These are phyloP conservation scores for Stephanodiscus triporus DNA, from an alignment of 108 stramenopile species.

Conservation along the genomic window DNA sequence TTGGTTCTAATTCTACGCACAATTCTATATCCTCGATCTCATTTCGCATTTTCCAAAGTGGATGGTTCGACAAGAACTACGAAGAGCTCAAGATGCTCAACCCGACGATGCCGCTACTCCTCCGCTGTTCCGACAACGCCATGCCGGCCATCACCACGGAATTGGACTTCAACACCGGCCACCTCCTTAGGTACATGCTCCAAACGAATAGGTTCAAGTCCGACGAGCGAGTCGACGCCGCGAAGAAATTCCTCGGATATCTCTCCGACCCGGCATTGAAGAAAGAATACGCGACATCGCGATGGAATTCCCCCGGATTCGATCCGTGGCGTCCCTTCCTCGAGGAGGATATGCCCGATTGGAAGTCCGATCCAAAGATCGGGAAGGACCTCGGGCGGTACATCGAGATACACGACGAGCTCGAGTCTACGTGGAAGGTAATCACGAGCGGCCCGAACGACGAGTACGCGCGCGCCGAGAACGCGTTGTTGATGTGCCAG, in stretches of 20 bases:
- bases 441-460: slow-evolving; percentile 72
- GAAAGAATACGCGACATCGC: slow-evolving; percentile 43
- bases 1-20: no score
- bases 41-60: slow-evolving; percentile 44
- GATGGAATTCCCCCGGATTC: slow-evolving; percentile 74
- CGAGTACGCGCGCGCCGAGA: slow-evolving; percentile 74
- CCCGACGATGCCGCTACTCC: slow-evolving; percentile 78
- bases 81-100: slow-evolving; percentile 81
- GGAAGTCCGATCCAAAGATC: slow-evolving; percentile 64
- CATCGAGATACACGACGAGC: slow-evolving; percentile 60
- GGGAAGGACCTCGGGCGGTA: slow-evolving; percentile 55
- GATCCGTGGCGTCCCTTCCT: slow-evolving; percentile 74
- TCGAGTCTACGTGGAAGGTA: slow-evolving; percentile 62
- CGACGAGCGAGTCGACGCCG: slow-evolving; percentile 74
- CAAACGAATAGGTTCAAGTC: slow-evolving; percentile 78
- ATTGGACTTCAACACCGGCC: slow-evolving; percentile 76
- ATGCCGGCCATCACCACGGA: slow-evolving; percentile 89
- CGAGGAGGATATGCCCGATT: slow-evolving; percentile 62
- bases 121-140: slow-evolving; percentile 82
- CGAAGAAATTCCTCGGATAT: slow-evolving; percentile 62
- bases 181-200: slow-evolving; percentile 85
- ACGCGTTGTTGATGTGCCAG: slow-evolving; percentile 86
- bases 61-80: slow-evolving; percentile 77
- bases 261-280: slow-evolving; percentile 35
- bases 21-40: no score